These are phyloP conservation scores for Agrocybe pediades DNA, from an alignment of 768 basidiomycete species.

Conservation along the genomic window DNA sequence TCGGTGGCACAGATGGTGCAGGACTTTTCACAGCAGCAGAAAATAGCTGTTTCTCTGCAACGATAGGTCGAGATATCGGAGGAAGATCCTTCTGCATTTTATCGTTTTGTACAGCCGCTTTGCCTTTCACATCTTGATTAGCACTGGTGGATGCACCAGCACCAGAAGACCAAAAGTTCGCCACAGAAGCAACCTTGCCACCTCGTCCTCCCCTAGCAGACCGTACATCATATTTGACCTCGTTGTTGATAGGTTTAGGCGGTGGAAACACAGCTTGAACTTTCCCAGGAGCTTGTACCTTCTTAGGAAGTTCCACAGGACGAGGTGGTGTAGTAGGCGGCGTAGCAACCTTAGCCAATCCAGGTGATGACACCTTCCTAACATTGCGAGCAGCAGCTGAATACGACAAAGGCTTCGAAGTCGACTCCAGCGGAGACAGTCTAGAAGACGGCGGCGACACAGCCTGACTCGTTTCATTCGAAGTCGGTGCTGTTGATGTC, in stretches of 20 bases:
- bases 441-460: constrained; percentile 35
- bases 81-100: constrained; percentile 1
- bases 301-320: constrained; percentile 13
- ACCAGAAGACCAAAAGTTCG: constrained; percentile 73
- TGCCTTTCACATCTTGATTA: constrained; percentile 10
- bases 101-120: constrained; percentile 8
- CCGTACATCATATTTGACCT: constrained; percentile 69
- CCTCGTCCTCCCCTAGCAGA: constrained; percentile 80
- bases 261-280: constrained; percentile 31
- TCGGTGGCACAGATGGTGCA: constrained; percentile 8
- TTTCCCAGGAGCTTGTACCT: constrained; percentile 13
- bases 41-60: constrained; percentile 20
- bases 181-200: constrained; percentile 72
- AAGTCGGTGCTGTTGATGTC: constrained; percentile 24
- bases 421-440: constrained; percentile 12
- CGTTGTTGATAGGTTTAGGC: constrained; percentile 42
- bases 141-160: constrained; percentile 35
- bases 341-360: constrained; percentile 5
- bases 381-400: constrained; percentile 24
- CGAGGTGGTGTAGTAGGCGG: constrained; percentile 6
- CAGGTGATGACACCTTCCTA: constrained; percentile 15
- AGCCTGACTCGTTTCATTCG: constrained; percentile 35
- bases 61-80: constrained; percentile 7
- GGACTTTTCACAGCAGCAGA: constrained; percentile 26
- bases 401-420: constrained; percentile 21